Conservation (phyloP, 1,284 basidiomycete species). For the Ustilago lituana region DNA sequence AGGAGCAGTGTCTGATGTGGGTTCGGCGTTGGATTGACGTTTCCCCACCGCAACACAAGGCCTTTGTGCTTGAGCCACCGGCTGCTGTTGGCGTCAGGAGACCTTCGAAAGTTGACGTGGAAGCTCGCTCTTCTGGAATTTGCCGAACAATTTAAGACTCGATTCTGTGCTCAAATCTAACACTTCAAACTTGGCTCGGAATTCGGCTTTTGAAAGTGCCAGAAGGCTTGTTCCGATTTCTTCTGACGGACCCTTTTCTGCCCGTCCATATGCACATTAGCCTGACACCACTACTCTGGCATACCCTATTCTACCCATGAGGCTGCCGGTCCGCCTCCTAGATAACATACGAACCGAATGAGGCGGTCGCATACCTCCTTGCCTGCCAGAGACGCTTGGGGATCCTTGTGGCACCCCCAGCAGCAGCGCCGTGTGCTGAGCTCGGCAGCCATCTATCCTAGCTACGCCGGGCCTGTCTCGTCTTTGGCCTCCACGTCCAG, state of each 20-base stretch:
- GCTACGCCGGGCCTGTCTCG: constrained; percentile 5
- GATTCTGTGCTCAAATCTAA: neutral
- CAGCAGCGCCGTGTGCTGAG: constrained; percentile 25
- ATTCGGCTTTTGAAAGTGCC: constrained; percentile 13
- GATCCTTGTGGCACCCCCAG: constrained; percentile 15
- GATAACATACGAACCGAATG: constrained; percentile 4
- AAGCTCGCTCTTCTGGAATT: constrained; percentile 8
- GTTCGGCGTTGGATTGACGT: no score
- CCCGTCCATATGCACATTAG: neutral
- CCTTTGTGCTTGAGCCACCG: no score
- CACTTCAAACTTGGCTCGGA: constrained; percentile 11
- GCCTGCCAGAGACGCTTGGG: constrained; percentile 23
- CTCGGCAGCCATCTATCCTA: constrained; percentile 20
- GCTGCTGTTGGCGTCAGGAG: no score
- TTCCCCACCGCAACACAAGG: constrained; percentile 3
- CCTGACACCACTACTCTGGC: neutral
- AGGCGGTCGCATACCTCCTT: constrained; percentile 21
- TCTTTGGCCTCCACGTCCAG: constrained; percentile 8
- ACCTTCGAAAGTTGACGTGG: constrained; percentile 28
- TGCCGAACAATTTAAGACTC: constrained; percentile 17
- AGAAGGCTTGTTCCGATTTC: constrained; percentile 11
- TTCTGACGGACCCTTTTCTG: constrained; percentile 8
- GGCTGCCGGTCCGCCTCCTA: neutral
- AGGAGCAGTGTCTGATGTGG: no score
- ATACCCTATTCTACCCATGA: neutral